Evolutionary conservation across 768 basidiomycete genomes (phyloP), one percentile per base, ranked within the genome.

Genomic region (Trametes sanguinea): DNA sequence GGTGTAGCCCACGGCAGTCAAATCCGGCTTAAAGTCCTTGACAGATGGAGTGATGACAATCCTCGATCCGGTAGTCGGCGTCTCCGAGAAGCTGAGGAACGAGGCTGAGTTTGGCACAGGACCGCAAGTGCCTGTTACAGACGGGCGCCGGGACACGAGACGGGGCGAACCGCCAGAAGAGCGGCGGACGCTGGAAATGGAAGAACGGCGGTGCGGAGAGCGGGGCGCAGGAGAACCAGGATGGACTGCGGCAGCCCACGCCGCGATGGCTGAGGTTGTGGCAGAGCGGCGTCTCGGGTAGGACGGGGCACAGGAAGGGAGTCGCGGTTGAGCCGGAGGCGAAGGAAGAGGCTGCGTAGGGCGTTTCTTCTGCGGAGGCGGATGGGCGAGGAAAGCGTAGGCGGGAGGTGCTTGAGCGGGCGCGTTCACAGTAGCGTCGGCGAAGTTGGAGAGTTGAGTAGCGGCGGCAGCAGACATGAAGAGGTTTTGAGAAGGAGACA

Each of bases 171-270:
- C 63, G 77, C 76, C 42, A 14, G 79, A 77, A 33, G 71, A 64
- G 29, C 76, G 74, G 56, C 75, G 76, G 57, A 59, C 39, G 42
- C 64, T 65, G 47, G 66, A 67, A 16, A 65, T 60, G n/a, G 68
- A 68, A 4, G 72, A 67, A 22, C 71, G 69, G 42, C 71, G 67
- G 10, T 69, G 67, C 6, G 71, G 72, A 27, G 66, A 78, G 75
- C 22, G 76, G 67, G 79, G 76, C 0, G 73, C 77, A 3, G 89
- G 88, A 14, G 88, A 85, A 6, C 88, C 89, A 4, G 89, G 89
- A 59, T 87, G 84, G 57, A 91, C 86, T 64, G 76, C 78, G 17
- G 83, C 75, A 4, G 83, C 86, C 89, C 89, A 92, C 42, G 82
- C 65, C 14, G 81, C 68, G 48, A 90, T 88, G 42, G 78, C 68